These are phyloP conservation scores for Alternaria alternata DNA, from an alignment of 2,329 filamentous ascomycete species.

Conservation along the genomic window DNA sequence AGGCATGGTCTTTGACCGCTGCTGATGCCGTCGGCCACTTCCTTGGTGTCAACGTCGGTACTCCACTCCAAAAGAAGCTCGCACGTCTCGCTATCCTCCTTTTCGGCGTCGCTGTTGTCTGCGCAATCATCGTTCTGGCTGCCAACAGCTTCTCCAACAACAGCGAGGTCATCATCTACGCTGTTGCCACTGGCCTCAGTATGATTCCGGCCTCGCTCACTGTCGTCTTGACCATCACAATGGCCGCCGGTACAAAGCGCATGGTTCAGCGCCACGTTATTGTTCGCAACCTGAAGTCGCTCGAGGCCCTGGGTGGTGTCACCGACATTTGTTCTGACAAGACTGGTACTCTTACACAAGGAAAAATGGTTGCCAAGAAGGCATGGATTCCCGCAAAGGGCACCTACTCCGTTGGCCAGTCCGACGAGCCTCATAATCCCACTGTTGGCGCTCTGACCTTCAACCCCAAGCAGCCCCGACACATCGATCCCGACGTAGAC, in stretches of 20 bases:
- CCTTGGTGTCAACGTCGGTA: conserved; percentile 52
- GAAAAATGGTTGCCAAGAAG: conserved; percentile 46
- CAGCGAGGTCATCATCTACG: conserved; percentile 50
- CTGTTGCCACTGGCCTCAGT: conserved; percentile 46
- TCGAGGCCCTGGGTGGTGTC: conserved; percentile 49
- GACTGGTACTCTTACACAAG: conserved; percentile 46
- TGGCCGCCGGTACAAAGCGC: conserved; percentile 48
- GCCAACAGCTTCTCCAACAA: conserved; percentile 49
- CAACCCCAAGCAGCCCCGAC: conserved; percentile 32
- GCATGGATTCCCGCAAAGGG: conserved; percentile 47
- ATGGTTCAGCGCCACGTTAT: conserved; percentile 49
- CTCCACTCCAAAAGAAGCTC: conserved; percentile 50
- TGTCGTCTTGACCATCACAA: conserved; percentile 50
- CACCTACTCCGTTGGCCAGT: conserved; percentile 42
- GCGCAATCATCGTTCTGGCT: conserved; percentile 47
- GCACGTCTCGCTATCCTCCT: conserved; percentile 44
- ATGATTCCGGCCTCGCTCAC: conserved; percentile 50
- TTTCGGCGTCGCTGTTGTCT: conserved; percentile 13
- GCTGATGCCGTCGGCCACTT: conserved; percentile 46
- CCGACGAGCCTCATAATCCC: conserved; percentile 43
- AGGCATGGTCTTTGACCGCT: conserved; percentile 61
- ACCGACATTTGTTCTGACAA: conserved; percentile 48
- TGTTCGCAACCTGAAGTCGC: conserved; percentile 47
- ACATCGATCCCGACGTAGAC: conserved; percentile 42
- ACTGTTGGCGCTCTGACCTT: conserved; percentile 40